phyloP scores from a whole-genome alignment of 768 basidiomycete species.

The Tricholoma sp. region DNA sequence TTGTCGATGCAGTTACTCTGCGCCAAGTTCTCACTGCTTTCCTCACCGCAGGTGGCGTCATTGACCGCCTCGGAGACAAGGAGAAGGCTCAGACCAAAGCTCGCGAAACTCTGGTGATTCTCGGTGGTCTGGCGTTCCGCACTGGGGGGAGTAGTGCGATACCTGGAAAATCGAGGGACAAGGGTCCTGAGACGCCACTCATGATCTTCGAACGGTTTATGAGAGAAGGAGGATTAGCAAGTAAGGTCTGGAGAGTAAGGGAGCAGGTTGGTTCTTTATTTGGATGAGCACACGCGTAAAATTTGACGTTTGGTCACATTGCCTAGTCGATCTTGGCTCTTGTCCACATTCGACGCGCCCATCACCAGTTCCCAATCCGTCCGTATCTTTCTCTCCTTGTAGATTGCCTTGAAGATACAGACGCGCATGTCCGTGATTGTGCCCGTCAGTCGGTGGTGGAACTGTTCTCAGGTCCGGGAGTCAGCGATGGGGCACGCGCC shows the following conservation, averaged over 20 bases:
- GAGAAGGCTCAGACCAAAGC: conserved; percentile 71
- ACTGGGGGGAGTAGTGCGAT: conserved; percentile 39
- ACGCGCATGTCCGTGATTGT: conserved; percentile 84
- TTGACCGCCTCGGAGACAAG: conserved; percentile 83
- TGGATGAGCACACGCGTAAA: not conserved
- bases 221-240: conserved; percentile 65
- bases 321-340: conserved; percentile 57
- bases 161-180: conserved; percentile 46
- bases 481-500: conserved; percentile 80
- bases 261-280: conserved; percentile 61
- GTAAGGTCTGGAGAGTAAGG: conserved; percentile 81
- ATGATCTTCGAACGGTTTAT: conserved; percentile 66
- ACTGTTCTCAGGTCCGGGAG: conserved; percentile 79
- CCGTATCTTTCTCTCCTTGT: conserved; percentile 79
- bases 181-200: conserved; percentile 65
- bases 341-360: conserved; percentile 65
- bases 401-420: conserved; percentile 83
- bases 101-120: conserved; percentile 65
- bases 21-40: conserved; percentile 66
- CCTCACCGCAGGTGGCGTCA: conserved; percentile 67
- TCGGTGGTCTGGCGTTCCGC: conserved; percentile 70
- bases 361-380: conserved; percentile 74
- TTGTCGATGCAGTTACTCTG: conserved; percentile 52
- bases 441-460: conserved; percentile 76
- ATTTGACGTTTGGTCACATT: not conserved